phyloP scores from a whole-genome alignment of 2,329 filamentous ascomycete genomes.

The Cordyceps cicadae region DNA sequence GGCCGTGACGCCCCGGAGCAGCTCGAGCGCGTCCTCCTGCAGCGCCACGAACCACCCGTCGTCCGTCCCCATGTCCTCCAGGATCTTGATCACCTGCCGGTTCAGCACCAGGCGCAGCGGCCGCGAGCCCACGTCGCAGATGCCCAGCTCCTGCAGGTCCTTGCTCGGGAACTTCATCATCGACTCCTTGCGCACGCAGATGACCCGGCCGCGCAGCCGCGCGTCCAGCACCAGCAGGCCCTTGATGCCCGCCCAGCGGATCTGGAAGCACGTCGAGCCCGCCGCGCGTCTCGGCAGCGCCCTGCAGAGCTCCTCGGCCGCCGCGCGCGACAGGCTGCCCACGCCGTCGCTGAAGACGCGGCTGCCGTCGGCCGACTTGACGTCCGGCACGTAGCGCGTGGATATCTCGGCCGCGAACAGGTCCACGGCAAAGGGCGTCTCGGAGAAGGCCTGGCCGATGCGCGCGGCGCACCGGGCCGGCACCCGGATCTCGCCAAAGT shows the following conservation, averaged over 20 bases:
- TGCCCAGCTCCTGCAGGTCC: constrained; percentile 51
- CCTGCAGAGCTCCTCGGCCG: constrained; percentile 52
- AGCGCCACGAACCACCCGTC: constrained; percentile 52
- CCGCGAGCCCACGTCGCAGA: constrained; percentile 60
- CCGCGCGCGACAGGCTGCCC: constrained; percentile 57
- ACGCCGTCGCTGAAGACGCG: constrained; percentile 73
- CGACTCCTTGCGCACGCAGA: constrained; percentile 57
- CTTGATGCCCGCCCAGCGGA: constrained; percentile 66
- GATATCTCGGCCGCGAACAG: constrained; percentile 33
- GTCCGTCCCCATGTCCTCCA: constrained; percentile 66
- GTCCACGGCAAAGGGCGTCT: constrained; percentile 57
- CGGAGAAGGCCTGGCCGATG: constrained; percentile 63
- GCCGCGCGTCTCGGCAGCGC: constrained; percentile 37
- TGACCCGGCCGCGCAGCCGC: constrained; percentile 44
- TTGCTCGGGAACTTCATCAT: constrained; percentile 70
- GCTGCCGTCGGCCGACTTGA: constrained; percentile 38
- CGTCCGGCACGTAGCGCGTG: constrained; percentile 35
- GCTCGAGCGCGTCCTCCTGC: constrained; percentile 52
- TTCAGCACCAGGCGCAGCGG: constrained; percentile 67
- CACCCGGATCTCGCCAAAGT: constrained; percentile 41
- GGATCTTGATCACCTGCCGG: constrained; percentile 72
- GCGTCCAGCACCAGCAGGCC: constrained; percentile 69
- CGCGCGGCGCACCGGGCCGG: constrained; percentile 50
- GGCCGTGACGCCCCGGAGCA: constrained; percentile 51
- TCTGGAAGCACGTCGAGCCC: constrained; percentile 61